These are phyloP conservation scores for Coelastrella sp. DNA, from an alignment of 139 green algal species.

Conservation along the genomic window DNA sequence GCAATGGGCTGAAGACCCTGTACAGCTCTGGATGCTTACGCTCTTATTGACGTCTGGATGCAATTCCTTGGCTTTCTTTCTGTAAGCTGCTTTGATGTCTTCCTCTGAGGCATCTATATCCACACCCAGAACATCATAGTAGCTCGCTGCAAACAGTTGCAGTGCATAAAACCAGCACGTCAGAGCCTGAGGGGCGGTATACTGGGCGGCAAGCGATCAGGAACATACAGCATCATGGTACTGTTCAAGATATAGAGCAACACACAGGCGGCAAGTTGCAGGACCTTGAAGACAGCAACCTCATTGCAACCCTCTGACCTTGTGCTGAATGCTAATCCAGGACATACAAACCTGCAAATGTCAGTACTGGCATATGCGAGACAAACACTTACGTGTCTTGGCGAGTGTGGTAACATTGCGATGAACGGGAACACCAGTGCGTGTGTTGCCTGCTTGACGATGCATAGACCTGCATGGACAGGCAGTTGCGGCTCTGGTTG, in stretches of 20 bases:
- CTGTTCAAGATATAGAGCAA: too few relatives aligned
- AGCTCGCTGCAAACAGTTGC: constrained; percentile 45
- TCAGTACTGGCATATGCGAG: background rate
- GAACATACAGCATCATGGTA: too few relatives aligned
- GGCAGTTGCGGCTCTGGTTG: too few relatives aligned
- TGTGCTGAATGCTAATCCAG: background rate
- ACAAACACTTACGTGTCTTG: background rate
- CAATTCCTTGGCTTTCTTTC: constrained; percentile 56
- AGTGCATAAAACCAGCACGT: background rate
- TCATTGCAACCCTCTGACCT: too few relatives aligned
- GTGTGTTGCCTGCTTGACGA: background rate
- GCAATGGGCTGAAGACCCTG: too few relatives aligned
- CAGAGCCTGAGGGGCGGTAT: background rate
- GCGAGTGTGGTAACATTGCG: background rate
- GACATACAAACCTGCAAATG: background rate
- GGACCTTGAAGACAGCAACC: too few relatives aligned
- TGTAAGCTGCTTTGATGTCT: constrained; percentile 71
- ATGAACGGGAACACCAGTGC: background rate
- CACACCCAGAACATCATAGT: constrained; percentile 68
- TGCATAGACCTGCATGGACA: background rate
- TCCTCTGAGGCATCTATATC: constrained; percentile 46
- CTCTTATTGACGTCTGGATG: constrained; percentile 73
- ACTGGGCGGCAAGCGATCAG: background rate
- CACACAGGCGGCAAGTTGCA: too few relatives aligned
- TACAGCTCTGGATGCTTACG: too few relatives aligned